Base-by-base conservation (phyloP, 2,329 filamentous ascomycete species). In the Nakataea oryzae region DNA sequence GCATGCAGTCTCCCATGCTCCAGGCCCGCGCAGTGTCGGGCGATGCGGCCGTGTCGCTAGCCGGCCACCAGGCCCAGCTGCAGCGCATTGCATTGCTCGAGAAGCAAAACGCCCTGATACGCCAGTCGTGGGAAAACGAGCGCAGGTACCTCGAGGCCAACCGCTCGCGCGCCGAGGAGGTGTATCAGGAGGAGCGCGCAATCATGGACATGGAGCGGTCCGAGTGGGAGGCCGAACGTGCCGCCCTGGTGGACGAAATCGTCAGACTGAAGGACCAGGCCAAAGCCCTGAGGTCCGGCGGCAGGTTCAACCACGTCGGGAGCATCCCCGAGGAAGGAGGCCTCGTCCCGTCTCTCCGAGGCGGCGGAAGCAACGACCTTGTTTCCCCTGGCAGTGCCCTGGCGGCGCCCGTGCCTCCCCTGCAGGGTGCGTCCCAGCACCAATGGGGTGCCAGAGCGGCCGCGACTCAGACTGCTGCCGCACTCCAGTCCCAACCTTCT, bases 121-220 rank as follows among this genome's bases (percentile, higher is more conserved):
- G 77, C 28, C 79, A 81, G 63, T 79, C 77, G 26, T 82, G 80
- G 80, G 79, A 81, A 66, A 78, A 78, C 12, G 81, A 84, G 68
- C 77, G 81, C 41, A 78, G 76, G 59, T 77, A 82, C 62, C 73
- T 84, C 62, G 81, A 84, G 67, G 80, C 79, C 8, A 82, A 79
- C 64, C 78, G 81, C 13, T 76, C 77, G 57, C 77, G 80, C 17
- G 81, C 78, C 4, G 81, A 83, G 66, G 78, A 81, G 67, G 77
- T 83, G n/a, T 83, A 83, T 67, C 77, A 77, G 64, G 79, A 82
- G 66, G 81, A 84, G 67, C 78, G 80, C 9, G 73, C 73, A 59
- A 74, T 83, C 62, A 82, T 83, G 77, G 79, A 82, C 60, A 78
- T 80, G 54, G 78, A 82, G 64, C 75, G 78, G 24, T 69, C 75